Base-by-base conservation (phyloP, 805 yeast genomes). In the Hanseniaspora taiwanica region DNA sequence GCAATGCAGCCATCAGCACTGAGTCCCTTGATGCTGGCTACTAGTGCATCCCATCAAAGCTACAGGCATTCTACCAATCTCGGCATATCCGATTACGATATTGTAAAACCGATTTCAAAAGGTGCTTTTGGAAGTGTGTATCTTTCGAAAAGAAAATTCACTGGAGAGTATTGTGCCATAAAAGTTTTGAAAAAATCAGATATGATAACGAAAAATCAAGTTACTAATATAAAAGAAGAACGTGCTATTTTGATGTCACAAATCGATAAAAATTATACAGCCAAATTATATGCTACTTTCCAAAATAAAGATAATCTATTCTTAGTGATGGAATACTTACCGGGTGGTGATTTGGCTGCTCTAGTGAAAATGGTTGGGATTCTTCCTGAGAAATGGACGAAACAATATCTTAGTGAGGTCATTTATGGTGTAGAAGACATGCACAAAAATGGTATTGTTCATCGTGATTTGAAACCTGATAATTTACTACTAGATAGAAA, bases 201-300 rank as follows among this genome's bases (percentile, higher is more conserved):
- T 59, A 91, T 91, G 97, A 78, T 91, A 44, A 89, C 95, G 2
- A 91, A 89, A 62, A 93, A 93, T 65, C 98, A 91, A 63, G 89
- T 89, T 4, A 77, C 87, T 17, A 91, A 91, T 55, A 95, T 93
- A 24, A 82, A 81, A 51, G 82, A 95, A 1, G 99, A 93, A 57
- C 65, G 98, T 35, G 96, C 96, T 0, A 89, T 89, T n/a, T 79
- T 91, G 86, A 91, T 91, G 93, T 78, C 93, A 2, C 97, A 91
- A 54, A 74, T 94, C 2, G 89, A 86, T 46, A 81, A 89, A 29
- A 93, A 95, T 0, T 85, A 81, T 55, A 96, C 91, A 44, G 97
- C 95, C 1, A 86, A 80, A 53, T 65, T 91, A 23, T 82, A 77
- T 52, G 82, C 81, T 39, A 80, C 93, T 25, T 91, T 91, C 58